These are phyloP conservation scores for Metschnikowia reukaufii DNA, from an alignment of 805 yeast genomes.

Conservation along the genomic window DNA sequence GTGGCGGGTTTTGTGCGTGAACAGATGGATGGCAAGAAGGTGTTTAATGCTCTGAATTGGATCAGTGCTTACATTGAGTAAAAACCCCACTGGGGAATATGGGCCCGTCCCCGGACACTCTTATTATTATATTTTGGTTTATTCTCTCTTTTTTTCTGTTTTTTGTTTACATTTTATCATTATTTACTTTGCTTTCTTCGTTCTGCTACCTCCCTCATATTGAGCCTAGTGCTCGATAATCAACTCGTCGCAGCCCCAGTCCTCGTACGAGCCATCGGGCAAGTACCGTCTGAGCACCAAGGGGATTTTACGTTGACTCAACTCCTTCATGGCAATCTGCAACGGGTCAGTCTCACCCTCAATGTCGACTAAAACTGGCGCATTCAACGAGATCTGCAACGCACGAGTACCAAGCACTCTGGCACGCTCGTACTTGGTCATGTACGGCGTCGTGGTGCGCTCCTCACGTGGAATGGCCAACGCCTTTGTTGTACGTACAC, in stretches of 20 bases:
- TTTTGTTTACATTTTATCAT: not conserved
- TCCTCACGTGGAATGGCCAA: constrained; percentile 86
- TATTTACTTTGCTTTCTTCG: not conserved
- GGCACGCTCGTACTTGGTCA: constrained; percentile 98
- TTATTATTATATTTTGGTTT: too few species aligned
- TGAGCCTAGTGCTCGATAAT: constrained; percentile 73
- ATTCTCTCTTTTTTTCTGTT: not conserved
- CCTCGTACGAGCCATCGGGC: constrained; percentile 96
- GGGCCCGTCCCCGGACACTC: too few species aligned
- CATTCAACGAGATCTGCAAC: constrained; percentile 94
- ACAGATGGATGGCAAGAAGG: constrained; percentile 55
- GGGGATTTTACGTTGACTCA: constrained; percentile 92
- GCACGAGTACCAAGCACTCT: constrained; percentile 98
- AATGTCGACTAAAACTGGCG: constrained; percentile 95
- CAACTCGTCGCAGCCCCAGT: constrained; percentile 98
- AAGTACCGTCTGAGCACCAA: constrained; percentile 91
- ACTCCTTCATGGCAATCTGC: constrained; percentile 96
- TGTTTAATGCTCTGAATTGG: constrained; percentile 65
- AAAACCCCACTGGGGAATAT: too few species aligned
- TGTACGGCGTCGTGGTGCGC: constrained; percentile 95
- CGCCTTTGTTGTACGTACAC: constrained; percentile 67
- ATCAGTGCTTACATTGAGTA: constrained; percentile 51
- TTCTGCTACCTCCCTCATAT: not conserved
- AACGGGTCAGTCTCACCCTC: constrained; percentile 99
- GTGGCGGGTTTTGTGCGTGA: constrained; percentile 56